Conservation (phyloP, 1,284 basidiomycete species). For the Marasmius sp. region DNA sequence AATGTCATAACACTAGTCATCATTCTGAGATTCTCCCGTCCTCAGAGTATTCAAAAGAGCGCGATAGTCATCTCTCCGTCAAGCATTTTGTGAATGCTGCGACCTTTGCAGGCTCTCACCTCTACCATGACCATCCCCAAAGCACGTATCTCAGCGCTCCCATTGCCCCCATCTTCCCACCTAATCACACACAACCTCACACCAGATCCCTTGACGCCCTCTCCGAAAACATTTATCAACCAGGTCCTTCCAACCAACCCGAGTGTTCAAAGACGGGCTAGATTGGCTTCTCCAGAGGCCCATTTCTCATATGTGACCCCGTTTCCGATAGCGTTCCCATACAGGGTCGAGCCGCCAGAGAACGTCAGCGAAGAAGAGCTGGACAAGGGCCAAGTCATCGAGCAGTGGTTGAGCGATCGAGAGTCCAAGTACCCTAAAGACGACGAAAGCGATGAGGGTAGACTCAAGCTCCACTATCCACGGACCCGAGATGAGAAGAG, state of each 20-base stretch:
- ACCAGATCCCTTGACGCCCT: slow-evolving; percentile 61
- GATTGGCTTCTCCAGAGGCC: slow-evolving; percentile 53
- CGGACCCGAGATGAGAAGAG: slow-evolving; percentile 57
- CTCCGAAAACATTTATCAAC: slow-evolving; percentile 49
- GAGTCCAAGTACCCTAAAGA: slow-evolving; percentile 52
- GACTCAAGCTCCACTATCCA: slow-evolving; percentile 47
- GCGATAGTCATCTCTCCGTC: background rate
- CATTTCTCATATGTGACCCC: slow-evolving; percentile 88
- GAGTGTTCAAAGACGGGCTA: slow-evolving; percentile 73
- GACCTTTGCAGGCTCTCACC: background rate
- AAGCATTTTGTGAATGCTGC: background rate
- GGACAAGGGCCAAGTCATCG: slow-evolving; percentile 65
- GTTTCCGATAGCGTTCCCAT: slow-evolving; percentile 84
- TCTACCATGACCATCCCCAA: slow-evolving; percentile 11
- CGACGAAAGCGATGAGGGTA: slow-evolving; percentile 7
- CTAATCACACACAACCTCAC: slow-evolving; percentile 70
- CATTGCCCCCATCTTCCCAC: slow-evolving; percentile 58
- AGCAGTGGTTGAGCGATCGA: slow-evolving; percentile 65
- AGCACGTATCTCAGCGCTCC: slow-evolving; percentile 61
- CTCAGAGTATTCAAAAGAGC: background rate
- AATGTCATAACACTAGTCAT: no score
- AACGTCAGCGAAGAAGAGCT: slow-evolving; percentile 39
- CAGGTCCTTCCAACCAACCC: slow-evolving; percentile 53
- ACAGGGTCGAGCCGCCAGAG: slow-evolving; percentile 63
- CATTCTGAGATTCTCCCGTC: no score